Conservation (phyloP, 768 basidiomycete genomes). For the Tricholoma flavovirens region DNA sequence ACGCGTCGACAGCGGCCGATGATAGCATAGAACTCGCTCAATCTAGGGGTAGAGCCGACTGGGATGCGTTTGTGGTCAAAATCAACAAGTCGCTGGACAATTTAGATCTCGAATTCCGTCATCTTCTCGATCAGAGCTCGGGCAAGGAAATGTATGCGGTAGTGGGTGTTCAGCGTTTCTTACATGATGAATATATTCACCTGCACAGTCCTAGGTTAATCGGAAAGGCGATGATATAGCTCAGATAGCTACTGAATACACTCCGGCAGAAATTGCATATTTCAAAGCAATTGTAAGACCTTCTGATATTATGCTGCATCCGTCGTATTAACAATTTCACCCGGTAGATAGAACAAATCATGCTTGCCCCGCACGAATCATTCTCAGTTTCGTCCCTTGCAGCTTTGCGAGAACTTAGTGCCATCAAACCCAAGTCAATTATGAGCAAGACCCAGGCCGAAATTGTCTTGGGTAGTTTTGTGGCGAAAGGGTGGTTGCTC, state of each 20-base stretch:
- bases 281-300: conserved; percentile 74
- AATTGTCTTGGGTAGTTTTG: conserved; percentile 67
- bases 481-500: conserved; percentile 74
- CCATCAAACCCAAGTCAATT: conserved; percentile 49
- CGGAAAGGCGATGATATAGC: conserved; percentile 75
- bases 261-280: conserved; percentile 70
- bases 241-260: conserved; percentile 81
- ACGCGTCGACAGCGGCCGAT: conserved; percentile 40
- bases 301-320: neutral
- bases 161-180: conserved; percentile 35
- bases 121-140: conserved; percentile 54
- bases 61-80: conserved; percentile 53
- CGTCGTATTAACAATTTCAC: conserved; percentile 1
- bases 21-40: conserved; percentile 42
- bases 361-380: conserved; percentile 68
- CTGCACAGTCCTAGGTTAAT: conserved; percentile 53
- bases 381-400: conserved; percentile 75
- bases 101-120: conserved; percentile 69
- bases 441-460: conserved; percentile 77
- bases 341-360: conserved; percentile 77
- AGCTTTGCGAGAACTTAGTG: conserved; percentile 64
- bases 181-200: neutral
- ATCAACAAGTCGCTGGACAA: conserved; percentile 62
- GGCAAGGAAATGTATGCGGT: conserved; percentile 64
- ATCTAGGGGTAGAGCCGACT: conserved; percentile 37